These are phyloP conservation scores for Pestalotiopsis sp. DNA, from an alignment of 2,329 filamentous ascomycete genomes.

Conservation along the genomic window DNA sequence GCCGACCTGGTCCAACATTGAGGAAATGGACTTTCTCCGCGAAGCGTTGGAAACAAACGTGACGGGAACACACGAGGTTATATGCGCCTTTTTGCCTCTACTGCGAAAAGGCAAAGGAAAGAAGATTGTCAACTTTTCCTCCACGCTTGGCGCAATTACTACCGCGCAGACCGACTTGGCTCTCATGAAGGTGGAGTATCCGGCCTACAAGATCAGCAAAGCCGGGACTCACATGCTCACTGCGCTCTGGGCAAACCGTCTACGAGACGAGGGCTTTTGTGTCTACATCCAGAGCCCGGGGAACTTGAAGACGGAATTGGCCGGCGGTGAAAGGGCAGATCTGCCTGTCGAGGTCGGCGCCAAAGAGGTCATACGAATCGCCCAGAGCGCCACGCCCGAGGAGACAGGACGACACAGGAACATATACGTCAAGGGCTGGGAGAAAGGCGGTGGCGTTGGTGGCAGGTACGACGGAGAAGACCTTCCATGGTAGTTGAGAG, in stretches of 20 bases:
- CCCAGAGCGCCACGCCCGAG: background rate
- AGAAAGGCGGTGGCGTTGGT: conserved; percentile 6
- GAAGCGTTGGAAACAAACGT: conserved; percentile 29
- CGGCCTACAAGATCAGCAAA: conserved; percentile 14
- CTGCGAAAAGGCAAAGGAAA: conserved; percentile 16
- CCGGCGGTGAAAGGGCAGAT: conserved; percentile 4
- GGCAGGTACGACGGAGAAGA: conserved; percentile 5
- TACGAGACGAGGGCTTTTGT: conserved; percentile 10
- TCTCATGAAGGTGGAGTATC: background rate
- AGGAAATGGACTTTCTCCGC: conserved; percentile 22
- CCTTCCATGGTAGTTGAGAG: background rate
- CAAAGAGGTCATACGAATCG: background rate
- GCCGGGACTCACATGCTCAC: conserved; percentile 7
- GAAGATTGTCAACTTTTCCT: conserved; percentile 15
- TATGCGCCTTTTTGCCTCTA: conserved; percentile 29
- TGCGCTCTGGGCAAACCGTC: conserved; percentile 12
- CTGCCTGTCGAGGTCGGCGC: background rate
- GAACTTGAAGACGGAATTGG: conserved; percentile 11
- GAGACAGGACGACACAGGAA: conserved; percentile 4
- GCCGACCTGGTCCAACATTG: conserved; percentile 23
- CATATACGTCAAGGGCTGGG: conserved; percentile 1
- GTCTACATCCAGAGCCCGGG: conserved; percentile 12
- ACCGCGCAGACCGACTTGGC: conserved; percentile 9
- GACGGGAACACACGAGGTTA: conserved; percentile 35
- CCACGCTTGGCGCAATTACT: conserved; percentile 8